Percentiles rank a stretch among this genome's conserved stretches.
Conservation (phyloP, 2,329 filamentous ascomycete species). For the Aspergillus sp. region DNA sequence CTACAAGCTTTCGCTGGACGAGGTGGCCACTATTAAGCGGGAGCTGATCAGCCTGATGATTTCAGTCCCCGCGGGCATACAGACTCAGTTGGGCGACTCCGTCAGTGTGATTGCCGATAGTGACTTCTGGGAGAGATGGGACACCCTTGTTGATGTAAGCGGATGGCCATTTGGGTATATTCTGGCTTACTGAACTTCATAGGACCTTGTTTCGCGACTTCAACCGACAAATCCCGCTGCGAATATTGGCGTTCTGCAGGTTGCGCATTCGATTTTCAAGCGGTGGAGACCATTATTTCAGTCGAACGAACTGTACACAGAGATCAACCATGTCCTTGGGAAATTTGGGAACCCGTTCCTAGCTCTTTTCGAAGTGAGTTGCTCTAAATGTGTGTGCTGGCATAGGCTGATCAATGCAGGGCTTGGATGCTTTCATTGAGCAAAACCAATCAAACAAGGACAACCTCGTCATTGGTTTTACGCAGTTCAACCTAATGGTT, state of each 20-base stretch:
- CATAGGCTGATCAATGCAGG: conserved; percentile 25
- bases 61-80: conserved; percentile 72
- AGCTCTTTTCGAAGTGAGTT: conserved; percentile 60
- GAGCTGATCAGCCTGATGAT: conserved; percentile 98
- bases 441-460: conserved; percentile 67
- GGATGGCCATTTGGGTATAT: not conserved
- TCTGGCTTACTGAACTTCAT: conserved; percentile 3
- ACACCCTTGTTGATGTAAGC: conserved; percentile 76
- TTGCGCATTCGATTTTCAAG: conserved; percentile 96
- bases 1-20: conserved; percentile 74
- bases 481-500: conserved; percentile 76
- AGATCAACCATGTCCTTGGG: conserved; percentile 89
- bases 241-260: conserved; percentile 91
- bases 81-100: conserved; percentile 89
- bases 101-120: conserved; percentile 97
- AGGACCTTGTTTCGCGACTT: conserved; percentile 82
- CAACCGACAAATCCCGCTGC: conserved; percentile 70
- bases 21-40: conserved; percentile 84
- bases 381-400: not conserved
- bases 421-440: conserved; percentile 50
- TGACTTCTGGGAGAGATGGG: conserved; percentile 93
- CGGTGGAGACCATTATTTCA: conserved; percentile 90
- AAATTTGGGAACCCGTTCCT: conserved; percentile 81
- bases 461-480: conserved; percentile 66
- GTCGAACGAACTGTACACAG: conserved; percentile 83